Evolutionary conservation across 1,284 basidiomycete species (phyloP), one percentile per base, ranked within the genome.

Genomic region (Cryptococcus sp.): DNA sequence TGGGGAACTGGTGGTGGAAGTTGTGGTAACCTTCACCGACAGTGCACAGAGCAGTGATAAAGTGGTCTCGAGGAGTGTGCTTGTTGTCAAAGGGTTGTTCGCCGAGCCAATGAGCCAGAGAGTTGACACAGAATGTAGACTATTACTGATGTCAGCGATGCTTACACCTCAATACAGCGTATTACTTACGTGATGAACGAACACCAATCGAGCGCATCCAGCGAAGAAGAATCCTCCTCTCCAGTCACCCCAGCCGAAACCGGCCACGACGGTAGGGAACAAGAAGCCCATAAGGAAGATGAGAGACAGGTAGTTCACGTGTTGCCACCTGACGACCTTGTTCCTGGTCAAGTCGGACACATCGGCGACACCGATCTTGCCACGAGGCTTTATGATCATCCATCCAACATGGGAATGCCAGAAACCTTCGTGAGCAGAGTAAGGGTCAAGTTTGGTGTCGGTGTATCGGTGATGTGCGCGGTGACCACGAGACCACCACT

Each of bases 21-120:
- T 96, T 95, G 84, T 95, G 92, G 82, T 95, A 95, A 15, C 93
- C 92, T 79, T 95, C 92, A 60, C 92, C 92, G 72, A 93, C 87
- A 31, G 92, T 94, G 60, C 86, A 87, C 46, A 94, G 82, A 11
- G 92, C 92, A 40, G 92, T 94, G 73, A 93, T 78, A 69, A 93
- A 81, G 80, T 93, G 90, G 78, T 93, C 90, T 56, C 87, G 83
- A 38, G 91, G 91, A n/a, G 91, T 89, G 80, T 93, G 90, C 82
- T 94, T 94, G 85, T 94, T 91, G 79, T 95, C 93, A 72, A 93
- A 94, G 23, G 91, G 90, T 25, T 88, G 82, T 65, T 93, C 91
- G 56, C 93, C 93, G 64, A 95, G 86, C 90, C 90, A 95, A 79
- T 95, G 92, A 16, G 92, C 92, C 47, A 95, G 87, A 11, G 92